Evolutionary conservation across 169 alveolate genomes (phyloP).

Genomic region (Plasmodium yoelii): DNA sequence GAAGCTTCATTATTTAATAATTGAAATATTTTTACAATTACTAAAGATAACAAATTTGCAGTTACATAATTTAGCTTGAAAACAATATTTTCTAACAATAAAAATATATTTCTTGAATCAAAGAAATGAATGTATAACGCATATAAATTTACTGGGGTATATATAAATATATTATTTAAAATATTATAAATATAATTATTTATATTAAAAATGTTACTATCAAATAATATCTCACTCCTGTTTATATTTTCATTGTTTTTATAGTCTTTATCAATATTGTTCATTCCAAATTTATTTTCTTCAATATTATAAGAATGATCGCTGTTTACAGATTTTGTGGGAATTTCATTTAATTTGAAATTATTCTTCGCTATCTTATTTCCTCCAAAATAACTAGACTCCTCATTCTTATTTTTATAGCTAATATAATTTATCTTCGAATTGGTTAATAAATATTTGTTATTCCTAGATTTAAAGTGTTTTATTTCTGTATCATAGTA

Average conservation of each 20-base stretch:
- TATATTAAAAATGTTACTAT: constrained; percentile 23
- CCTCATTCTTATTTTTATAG: neutral
- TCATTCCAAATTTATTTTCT: neutral
- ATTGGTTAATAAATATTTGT: constrained; percentile 12
- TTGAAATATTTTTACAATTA: constrained; percentile 18
- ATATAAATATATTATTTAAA: constrained; percentile 27
- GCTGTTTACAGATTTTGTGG: neutral
- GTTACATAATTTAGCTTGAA: constrained; percentile 24
- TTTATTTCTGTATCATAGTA: neutral
- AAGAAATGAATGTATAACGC: constrained; percentile 42
- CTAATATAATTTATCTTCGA: constrained; percentile 26
- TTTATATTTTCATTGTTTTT: neutral
- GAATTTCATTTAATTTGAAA: neutral
- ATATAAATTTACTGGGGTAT: constrained; percentile 58
- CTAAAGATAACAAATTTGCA: constrained; percentile 37
- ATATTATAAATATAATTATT: constrained; percentile 37
- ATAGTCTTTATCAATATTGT: neutral
- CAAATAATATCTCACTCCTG: neutral
- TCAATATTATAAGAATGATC: neutral
- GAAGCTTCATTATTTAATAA: constrained; percentile 22
- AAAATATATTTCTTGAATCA: constrained; percentile 35
- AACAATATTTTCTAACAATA: constrained; percentile 39
- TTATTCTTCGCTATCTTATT: neutral
- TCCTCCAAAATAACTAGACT: neutral
- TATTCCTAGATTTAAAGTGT: neutral